Evolutionary conservation across 163 green algal species (phyloP), one percentile per base, ranked within the genome.

Genomic region (Picocystis sp.): DNA sequence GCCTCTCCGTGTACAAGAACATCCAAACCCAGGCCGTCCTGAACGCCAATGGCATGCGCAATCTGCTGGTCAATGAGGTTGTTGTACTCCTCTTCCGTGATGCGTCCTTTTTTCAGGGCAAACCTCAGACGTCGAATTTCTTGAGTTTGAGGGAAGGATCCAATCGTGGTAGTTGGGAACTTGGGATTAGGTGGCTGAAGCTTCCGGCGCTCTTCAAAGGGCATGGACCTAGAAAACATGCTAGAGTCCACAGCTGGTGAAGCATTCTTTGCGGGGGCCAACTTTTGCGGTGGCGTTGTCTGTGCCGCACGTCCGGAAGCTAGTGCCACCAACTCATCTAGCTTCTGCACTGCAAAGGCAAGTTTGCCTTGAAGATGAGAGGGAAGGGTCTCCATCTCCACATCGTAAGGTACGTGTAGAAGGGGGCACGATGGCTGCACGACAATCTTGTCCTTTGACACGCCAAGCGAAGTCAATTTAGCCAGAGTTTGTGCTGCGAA

Each of bases 1-100:
- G 80, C 57, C 76, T 94, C 85, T 22, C 85, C 85, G 57, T 94
- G 85, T 58, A 94, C 85, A 43, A 92, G 67, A 50, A 94, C 85
- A 62, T 94, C 85, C 3, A 94, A 15, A 14, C 64, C 84, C 50
- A 93, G 66, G 3, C 56, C 69, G 56, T 92, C 82, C 67, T 90
- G 76, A 38, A 57, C 57, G 21, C 74, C 70, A 45, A 93, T 75
- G 11, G 63, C 64, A 21, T 76, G 75, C 3, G 63, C 74, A 22
- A 93, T 90, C 67, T 92, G 76, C 1, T 71, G 65, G 29, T 74
- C 72, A 43, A 93, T 81, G 3, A 61, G 53, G 47, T 65, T 61
- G 34, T 78, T 58, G 66, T 94, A 94, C 45, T 81, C 69, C 21
- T 46, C 53, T 52, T 70, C 64, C n/a, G 33, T 69, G 10, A 94